A percentile compares a stretch with the other conserved stretches of the same genome.
phyloP scores from a whole-genome alignment of 352 stramenopile species.

The Halophytophthora batemanensis region DNA sequence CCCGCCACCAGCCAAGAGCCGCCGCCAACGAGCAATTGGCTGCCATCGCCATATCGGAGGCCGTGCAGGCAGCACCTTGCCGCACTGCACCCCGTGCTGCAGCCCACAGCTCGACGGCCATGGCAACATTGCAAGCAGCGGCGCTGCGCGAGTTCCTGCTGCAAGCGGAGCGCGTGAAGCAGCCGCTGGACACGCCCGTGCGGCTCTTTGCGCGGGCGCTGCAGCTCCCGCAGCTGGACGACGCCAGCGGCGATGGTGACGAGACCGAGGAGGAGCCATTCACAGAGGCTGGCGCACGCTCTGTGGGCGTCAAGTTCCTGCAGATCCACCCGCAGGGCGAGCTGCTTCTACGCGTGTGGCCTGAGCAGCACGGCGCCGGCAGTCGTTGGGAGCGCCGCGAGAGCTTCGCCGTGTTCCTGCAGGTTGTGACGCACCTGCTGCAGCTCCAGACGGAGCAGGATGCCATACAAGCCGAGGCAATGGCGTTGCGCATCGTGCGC shows the following conservation, averaged over 20 bases:
- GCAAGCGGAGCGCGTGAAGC: conserved; percentile 47
- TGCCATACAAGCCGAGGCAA: conserved; percentile 38
- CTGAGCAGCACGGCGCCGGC: conserved; percentile 39
- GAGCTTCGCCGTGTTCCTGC: conserved; percentile 67
- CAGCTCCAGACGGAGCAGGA: conserved; percentile 26
- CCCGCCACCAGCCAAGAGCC: too few species aligned
- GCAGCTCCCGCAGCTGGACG: neutral
- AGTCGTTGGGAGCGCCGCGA: conserved; percentile 65
- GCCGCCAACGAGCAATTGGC: too few species aligned
- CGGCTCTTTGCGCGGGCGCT: conserved; percentile 33
- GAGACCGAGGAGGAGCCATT: neutral
- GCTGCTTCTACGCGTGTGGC: conserved; percentile 63
- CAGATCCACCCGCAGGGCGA: conserved; percentile 53
- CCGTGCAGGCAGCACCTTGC: too few species aligned
- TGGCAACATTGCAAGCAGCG: conserved; percentile 5
- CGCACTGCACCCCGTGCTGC: too few species aligned
- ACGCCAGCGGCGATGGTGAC: neutral
- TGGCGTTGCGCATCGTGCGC: conserved; percentile 65
- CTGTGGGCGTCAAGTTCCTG: conserved; percentile 35
- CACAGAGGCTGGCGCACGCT: conserved; percentile 9
- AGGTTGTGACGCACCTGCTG: conserved; percentile 48
- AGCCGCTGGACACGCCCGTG: conserved; percentile 58
- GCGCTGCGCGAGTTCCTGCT: conserved; percentile 70
- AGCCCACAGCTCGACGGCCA: neutral
- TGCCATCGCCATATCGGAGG: too few species aligned